Evolutionary conservation across 208 protist species (phyloP).

Genomic region (Trypanosoma congolense): DNA sequence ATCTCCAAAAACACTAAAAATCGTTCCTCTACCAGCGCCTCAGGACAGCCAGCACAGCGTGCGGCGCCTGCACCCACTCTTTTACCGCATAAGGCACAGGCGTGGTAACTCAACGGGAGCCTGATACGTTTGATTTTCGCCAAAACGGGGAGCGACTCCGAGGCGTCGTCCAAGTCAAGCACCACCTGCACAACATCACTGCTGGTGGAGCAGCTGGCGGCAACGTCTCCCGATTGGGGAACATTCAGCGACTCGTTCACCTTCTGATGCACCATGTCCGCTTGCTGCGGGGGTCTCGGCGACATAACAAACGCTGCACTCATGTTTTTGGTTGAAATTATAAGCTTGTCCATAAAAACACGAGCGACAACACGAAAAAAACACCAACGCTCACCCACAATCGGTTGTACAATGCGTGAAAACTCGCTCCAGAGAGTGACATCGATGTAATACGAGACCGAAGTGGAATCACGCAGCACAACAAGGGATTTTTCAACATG

Average conservation of each 20-base stretch:
- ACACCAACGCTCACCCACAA: conserved; percentile 48
- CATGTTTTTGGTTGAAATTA: conserved; percentile 30
- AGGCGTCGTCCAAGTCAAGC: conserved; percentile 23
- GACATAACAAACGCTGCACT: conserved; percentile 32
- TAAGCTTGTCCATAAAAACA: conserved; percentile 52
- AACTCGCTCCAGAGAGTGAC: conserved; percentile 72
- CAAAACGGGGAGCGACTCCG: conserved; percentile 31
- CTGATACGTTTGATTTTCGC: conserved; percentile 34
- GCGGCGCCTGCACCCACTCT: background rate
- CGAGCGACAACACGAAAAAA: conserved; percentile 47
- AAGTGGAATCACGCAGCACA: conserved; percentile 22
- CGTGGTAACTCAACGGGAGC: conserved; percentile 13
- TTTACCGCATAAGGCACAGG: conserved; percentile 17
- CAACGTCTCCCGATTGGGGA: background rate
- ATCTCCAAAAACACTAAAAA: conserved; percentile 28
- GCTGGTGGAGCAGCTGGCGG: background rate
- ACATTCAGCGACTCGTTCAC: background rate
- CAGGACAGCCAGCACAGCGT: conserved; percentile 26
- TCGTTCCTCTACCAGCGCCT: conserved; percentile 10
- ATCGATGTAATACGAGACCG: conserved; percentile 24
- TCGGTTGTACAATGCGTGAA: conserved; percentile 18
- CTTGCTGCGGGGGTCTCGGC: background rate
- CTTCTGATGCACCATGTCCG: background rate
- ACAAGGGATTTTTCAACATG: conserved; percentile 42
- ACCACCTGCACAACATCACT: conserved; percentile 13